phyloP scores from a whole-genome alignment of 139 green algal genomes.

The Edaphochlamys debaryana region DNA sequence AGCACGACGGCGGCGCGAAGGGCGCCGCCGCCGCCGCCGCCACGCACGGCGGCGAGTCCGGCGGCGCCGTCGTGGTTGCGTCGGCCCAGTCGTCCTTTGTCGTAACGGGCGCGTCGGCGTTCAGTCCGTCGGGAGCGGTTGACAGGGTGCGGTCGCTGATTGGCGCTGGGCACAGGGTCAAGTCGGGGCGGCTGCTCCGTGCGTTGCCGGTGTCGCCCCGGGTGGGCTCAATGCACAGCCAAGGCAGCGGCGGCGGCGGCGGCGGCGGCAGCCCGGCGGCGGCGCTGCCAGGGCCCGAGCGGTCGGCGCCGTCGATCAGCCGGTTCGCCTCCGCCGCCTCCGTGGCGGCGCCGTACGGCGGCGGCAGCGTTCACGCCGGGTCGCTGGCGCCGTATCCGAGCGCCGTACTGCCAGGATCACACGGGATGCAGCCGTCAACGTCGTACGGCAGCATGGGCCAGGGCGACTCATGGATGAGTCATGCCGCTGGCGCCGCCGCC shows the following conservation, averaged over 20 bases:
- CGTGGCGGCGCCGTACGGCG: not conserved
- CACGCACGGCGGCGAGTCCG: not conserved
- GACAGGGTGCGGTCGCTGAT: constrained; percentile 24
- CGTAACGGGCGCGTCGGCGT: not conserved
- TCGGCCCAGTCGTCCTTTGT: constrained; percentile 36
- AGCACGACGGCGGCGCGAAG: not conserved
- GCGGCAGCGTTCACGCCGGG: no score
- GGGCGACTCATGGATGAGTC: no score
- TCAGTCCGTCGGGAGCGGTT: constrained; percentile 1
- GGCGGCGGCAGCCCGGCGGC: no score
- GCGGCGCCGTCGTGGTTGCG: constrained; percentile 7
- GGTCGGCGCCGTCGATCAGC: constrained; percentile 1
- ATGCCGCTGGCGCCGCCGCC: no score
- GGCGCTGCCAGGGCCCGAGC: no score
- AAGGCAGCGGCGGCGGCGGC: not conserved
- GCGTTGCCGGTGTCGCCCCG: not conserved
- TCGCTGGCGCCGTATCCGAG: no score
- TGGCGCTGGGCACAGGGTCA: not conserved
- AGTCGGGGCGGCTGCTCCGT: not conserved
- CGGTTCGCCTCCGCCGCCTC: constrained; percentile 9
- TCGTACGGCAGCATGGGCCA: no score
- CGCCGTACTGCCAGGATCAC: no score
- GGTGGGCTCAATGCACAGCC: not conserved
- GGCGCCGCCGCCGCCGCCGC: not conserved
- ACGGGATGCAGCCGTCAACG: no score